Percentiles rank a stretch among this genome's conserved stretches.
Evolutionary conservation across 192 early-diverging fungal species (phyloP).

Genomic region (Backusella mclennaniae): DNA sequence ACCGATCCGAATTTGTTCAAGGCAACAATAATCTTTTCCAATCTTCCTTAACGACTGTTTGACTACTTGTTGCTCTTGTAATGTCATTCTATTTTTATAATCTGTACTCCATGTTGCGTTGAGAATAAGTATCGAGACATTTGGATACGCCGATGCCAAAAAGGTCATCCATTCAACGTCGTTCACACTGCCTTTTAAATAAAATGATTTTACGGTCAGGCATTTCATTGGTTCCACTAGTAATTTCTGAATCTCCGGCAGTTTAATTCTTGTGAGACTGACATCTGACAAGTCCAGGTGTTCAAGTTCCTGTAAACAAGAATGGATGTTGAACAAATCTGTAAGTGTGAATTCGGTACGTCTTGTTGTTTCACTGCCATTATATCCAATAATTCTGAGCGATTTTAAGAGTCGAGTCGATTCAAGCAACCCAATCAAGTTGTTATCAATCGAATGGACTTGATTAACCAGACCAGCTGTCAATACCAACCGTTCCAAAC

Average conservation of each 20-base stretch:
- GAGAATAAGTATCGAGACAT: background rate
- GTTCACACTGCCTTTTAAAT: background rate
- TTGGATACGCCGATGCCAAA: background rate
- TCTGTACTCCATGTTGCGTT: background rate
- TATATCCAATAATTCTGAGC: background rate
- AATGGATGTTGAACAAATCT: background rate
- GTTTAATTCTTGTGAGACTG: background rate
- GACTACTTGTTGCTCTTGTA: background rate
- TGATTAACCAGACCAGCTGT: background rate
- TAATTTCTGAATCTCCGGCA: background rate
- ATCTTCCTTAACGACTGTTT: background rate
- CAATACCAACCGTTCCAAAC: background rate
- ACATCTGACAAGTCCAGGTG: constrained; percentile 3
- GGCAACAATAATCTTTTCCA: background rate
- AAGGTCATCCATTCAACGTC: background rate
- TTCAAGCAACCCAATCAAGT: background rate
- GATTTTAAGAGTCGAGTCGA: background rate
- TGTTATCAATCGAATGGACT: background rate
- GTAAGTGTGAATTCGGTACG: background rate
- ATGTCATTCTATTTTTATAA: background rate
- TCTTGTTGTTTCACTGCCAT: background rate
- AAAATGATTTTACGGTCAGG: background rate
- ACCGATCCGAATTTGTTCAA: background rate
- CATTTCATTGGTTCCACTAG: background rate
- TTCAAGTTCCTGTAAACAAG: background rate